phyloP scores from a whole-genome alignment of 805 yeast species.

The Spencermartinsiella europaea region DNA sequence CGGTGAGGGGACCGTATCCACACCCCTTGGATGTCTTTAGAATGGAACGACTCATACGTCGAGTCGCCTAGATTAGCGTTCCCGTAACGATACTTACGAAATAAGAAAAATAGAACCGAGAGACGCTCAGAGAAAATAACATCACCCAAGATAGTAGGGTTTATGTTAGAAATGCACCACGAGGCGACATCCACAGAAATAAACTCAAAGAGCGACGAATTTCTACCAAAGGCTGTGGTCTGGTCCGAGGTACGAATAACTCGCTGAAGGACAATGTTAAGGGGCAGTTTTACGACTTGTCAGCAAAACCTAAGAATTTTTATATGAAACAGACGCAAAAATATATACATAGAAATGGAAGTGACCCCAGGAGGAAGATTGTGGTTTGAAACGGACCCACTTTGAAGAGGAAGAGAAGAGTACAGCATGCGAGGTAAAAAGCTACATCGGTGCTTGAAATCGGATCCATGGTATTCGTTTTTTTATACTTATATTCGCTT shows the following conservation, averaged over 20 bases:
- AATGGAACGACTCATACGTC: constrained; percentile 18
- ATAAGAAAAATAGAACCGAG: constrained; percentile 19
- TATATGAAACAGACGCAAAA: not conserved
- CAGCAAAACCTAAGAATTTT: not conserved
- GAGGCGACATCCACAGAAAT: constrained; percentile 18
- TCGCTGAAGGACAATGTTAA: constrained; percentile 19
- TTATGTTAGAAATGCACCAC: constrained; percentile 24
- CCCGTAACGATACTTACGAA: constrained; percentile 29
- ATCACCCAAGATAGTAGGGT: constrained; percentile 19
- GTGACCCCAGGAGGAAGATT: constrained; percentile 14
- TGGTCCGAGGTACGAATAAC: constrained; percentile 24
- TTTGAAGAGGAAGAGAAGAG: constrained; percentile 4
- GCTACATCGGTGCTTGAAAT: constrained; percentile 8
- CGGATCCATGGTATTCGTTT: constrained; percentile 10
- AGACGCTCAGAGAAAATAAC: constrained; percentile 24
- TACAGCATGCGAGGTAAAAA: constrained; percentile 4
- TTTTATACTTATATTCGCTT: too few species aligned
- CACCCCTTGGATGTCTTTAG: constrained; percentile 28
- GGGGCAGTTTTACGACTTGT: constrained; percentile 23
- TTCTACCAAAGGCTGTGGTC: constrained; percentile 21
- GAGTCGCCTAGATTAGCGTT: constrained; percentile 29
- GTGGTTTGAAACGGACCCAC: constrained; percentile 10
- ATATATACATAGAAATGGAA: constrained; percentile 15
- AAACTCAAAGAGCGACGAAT: constrained; percentile 23
- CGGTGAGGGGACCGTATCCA: constrained; percentile 34